phyloP scores from a whole-genome alignment of 495 filamentous ascomycete species.

The Penicillium atrosanguineum region DNA sequence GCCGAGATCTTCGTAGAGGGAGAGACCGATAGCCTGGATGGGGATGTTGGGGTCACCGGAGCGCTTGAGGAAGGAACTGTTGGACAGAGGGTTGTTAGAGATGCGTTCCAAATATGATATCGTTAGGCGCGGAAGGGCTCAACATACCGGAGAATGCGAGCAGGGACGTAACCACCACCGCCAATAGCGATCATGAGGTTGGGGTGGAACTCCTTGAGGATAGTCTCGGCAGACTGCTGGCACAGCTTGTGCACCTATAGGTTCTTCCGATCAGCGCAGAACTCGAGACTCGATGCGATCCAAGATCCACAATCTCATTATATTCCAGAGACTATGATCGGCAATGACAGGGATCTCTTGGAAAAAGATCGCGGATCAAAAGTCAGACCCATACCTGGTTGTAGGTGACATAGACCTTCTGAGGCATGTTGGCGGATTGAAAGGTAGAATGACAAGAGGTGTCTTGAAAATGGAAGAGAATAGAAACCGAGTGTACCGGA shows the following conservation, averaged over 20 bases:
- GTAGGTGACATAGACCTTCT: conserved; percentile 93
- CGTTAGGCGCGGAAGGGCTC: neutral
- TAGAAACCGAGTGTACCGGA: neutral
- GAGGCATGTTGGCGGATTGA: conserved; percentile 60
- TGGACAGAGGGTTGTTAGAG: conserved; percentile 1
- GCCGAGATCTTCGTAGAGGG: conserved; percentile 86
- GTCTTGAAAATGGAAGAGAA: neutral
- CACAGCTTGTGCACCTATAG: conserved; percentile 93
- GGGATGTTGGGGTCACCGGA: conserved; percentile 89
- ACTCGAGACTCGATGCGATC: neutral
- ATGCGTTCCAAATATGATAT: neutral
- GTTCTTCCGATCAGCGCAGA: neutral
- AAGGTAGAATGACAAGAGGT: neutral
- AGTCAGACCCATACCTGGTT: conserved; percentile 67
- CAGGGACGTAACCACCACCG: conserved; percentile 94
- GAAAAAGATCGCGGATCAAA: neutral
- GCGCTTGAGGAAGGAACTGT: conserved; percentile 88
- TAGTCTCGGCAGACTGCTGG: conserved; percentile 73
- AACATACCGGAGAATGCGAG: conserved; percentile 81
- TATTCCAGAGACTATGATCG: no score
- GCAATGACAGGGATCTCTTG: neutral
- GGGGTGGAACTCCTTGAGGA: conserved; percentile 80
- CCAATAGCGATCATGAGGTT: conserved; percentile 99
- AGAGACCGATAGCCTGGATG: conserved; percentile 98
- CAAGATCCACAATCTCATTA: neutral